phyloP scores from a whole-genome alignment of 129 eudicot species.

The Gnaphalium uliginosum region DNA sequence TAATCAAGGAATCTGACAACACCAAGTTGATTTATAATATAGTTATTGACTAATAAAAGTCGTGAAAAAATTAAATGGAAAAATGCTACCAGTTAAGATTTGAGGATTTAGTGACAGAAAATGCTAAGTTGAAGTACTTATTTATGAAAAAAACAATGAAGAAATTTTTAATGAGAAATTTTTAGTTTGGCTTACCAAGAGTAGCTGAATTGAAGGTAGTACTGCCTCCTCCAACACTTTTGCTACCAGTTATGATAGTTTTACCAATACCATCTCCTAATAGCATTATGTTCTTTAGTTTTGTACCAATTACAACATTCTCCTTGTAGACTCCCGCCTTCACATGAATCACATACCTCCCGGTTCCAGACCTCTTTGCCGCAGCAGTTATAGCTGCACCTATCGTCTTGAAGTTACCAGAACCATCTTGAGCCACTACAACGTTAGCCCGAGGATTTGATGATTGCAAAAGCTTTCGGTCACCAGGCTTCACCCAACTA shows the following conservation, averaged over 20 bases:
- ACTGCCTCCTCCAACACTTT: constrained; percentile 67
- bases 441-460: constrained; percentile 37
- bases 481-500: constrained; percentile 53
- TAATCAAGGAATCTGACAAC: background rate
- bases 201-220: constrained; percentile 84
- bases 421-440: constrained; percentile 83
- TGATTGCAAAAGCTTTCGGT: constrained; percentile 57
- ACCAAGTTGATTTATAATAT: background rate
- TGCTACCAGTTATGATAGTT: constrained; percentile 75
- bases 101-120: background rate
- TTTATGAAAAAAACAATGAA: background rate
- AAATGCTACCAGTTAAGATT: background rate
- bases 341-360: constrained; percentile 60
- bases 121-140: background rate
- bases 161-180: background rate
- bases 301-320: constrained; percentile 48
- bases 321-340: constrained; percentile 64
- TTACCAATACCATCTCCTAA: constrained; percentile 77
- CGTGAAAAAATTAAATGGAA: too few species aligned
- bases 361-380: constrained; percentile 41
- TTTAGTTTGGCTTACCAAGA: constrained; percentile 53
- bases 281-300: constrained; percentile 60
- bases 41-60: background rate
- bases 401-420: constrained; percentile 60
- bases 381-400: constrained; percentile 58